Conservation (phyloP, 2,329 filamentous ascomycete species). For the Mycogone perniciosa region DNA sequence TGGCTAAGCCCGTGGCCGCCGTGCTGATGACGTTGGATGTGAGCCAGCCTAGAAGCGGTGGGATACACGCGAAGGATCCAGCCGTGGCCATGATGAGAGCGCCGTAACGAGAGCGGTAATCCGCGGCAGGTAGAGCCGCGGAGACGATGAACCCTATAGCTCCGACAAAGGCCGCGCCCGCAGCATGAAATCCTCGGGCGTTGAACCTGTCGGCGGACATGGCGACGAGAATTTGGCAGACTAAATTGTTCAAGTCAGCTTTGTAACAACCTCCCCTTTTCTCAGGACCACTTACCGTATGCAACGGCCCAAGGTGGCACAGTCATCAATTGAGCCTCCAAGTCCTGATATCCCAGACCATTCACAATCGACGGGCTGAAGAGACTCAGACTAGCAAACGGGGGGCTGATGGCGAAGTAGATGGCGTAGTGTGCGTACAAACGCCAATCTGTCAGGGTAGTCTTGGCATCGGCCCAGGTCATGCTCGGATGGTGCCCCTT, state of each 20-base stretch:
- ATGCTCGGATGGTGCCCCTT: conserved; percentile 55
- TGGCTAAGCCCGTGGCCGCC: conserved; percentile 58
- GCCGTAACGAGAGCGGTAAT: conserved; percentile 58
- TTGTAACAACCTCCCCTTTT: background rate
- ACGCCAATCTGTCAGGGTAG: conserved; percentile 58
- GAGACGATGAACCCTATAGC: conserved; percentile 52
- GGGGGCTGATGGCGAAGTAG: conserved; percentile 45
- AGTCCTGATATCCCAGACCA: conserved; percentile 43
- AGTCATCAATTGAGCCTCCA: conserved; percentile 59
- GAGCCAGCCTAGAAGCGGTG: conserved; percentile 64
- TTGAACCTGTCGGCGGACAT: conserved; percentile 60
- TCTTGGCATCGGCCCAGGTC: conserved; percentile 62
- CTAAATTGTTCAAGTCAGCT: conserved; percentile 15
- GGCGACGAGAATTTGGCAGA: conserved; percentile 37
- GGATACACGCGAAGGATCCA: conserved; percentile 63
- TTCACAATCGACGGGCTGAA: conserved; percentile 57
- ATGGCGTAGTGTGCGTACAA: conserved; percentile 61
- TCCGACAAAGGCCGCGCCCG: conserved; percentile 37
- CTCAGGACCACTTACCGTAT: conserved; percentile 35
- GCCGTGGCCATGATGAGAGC: conserved; percentile 62
- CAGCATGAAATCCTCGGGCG: conserved; percentile 41
- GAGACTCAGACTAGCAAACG: conserved; percentile 54
- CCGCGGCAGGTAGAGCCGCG: conserved; percentile 53
- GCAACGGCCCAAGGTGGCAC: conserved; percentile 59
- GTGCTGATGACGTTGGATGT: conserved; percentile 62